A percentile compares a stretch with the other conserved stretches of the same genome.
Evolutionary conservation across 1,284 basidiomycete genomes (phyloP).

Genomic region (Sporisorium sorghi): DNA sequence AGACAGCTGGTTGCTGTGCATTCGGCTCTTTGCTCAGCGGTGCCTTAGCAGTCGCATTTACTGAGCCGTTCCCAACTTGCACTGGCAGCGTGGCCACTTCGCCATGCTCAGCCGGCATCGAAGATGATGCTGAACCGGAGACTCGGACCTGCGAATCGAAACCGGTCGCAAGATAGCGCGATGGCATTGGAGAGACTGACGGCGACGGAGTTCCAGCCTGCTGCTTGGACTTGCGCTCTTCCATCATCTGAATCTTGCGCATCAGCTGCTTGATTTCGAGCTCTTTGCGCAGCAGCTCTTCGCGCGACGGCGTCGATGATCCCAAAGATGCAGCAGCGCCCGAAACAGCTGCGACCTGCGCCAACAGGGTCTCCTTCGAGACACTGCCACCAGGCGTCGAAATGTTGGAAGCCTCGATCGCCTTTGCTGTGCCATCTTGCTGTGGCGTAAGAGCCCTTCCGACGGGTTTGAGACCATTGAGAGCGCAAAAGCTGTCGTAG

Average conservation of each 20-base stretch:
- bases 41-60: background rate
- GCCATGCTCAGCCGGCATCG: background rate
- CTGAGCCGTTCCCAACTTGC: background rate
- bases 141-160: background rate
- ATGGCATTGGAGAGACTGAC: constrained; percentile 21
- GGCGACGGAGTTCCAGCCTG: constrained; percentile 9
- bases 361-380: constrained; percentile 4
- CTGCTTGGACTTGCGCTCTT: constrained; percentile 38
- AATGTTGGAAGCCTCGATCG: background rate
- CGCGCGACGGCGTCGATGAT: constrained; percentile 29
- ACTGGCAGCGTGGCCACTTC: background rate
- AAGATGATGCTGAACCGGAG: background rate
- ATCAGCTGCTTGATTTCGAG: constrained; percentile 48
- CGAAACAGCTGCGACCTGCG: constrained; percentile 15
- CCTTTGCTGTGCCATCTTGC: background rate
- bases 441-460: constrained; percentile 10
- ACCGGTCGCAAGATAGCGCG: background rate
- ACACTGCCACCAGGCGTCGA: background rate
- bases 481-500: constrained; percentile 33
- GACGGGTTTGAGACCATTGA: constrained; percentile 23
- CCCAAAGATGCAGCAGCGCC: constrained; percentile 1
- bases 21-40: background rate
- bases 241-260: constrained; percentile 42
- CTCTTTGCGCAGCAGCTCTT: constrained; percentile 43
- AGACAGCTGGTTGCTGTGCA: background rate